Percentiles rank a stretch among this genome's conserved stretches.
phyloP scores from a whole-genome alignment of 441 rosid species.

The Euphorbia celastroides region DNA sequence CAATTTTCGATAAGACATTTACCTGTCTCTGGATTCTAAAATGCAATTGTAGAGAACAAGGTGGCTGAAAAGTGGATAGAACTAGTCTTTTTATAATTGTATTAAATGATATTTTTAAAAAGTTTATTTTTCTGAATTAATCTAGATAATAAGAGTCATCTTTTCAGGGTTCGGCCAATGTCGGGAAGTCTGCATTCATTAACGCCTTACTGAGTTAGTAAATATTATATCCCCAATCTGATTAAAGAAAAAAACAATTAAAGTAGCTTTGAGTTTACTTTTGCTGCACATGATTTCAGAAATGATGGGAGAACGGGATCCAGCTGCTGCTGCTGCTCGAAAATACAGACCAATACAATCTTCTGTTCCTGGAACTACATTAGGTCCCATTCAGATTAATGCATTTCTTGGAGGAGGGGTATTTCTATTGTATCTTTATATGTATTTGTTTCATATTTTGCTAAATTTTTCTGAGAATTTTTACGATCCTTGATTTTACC shows the following conservation, averaged over 20 bases:
- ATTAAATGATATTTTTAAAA: too few species aligned
- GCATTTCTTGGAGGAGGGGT: conserved; percentile 97
- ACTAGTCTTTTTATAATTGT: not conserved
- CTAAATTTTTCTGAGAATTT: too few species aligned
- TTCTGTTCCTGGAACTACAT: conserved; percentile 98
- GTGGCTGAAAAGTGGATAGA: not conserved
- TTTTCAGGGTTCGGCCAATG: conserved; percentile 90
- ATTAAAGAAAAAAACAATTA: not conserved
- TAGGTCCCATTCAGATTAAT: conserved; percentile 89
- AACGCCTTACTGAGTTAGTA: conserved; percentile 83
- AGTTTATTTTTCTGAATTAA: not conserved
- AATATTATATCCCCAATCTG: conserved; percentile 6
- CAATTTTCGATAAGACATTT: not conserved
- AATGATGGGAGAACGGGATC: conserved; percentile 77
- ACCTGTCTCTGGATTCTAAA: not conserved
- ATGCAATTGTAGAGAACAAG: not conserved
- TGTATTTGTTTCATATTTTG: conserved; percentile 3
- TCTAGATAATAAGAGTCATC: conserved; percentile 15
- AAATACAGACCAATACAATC: conserved; percentile 91
- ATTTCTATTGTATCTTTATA: conserved; percentile 21
- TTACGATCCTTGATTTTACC: not conserved
- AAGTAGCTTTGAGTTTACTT: not conserved
- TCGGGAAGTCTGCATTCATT: conserved; percentile 97
- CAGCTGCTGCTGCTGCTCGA: conserved; percentile 87
- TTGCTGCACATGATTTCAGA: conserved; percentile 34